Evolutionary conservation across 2,329 filamentous ascomycete genomes (phyloP).

Genomic region (Simplicillium aogashimaense): DNA sequence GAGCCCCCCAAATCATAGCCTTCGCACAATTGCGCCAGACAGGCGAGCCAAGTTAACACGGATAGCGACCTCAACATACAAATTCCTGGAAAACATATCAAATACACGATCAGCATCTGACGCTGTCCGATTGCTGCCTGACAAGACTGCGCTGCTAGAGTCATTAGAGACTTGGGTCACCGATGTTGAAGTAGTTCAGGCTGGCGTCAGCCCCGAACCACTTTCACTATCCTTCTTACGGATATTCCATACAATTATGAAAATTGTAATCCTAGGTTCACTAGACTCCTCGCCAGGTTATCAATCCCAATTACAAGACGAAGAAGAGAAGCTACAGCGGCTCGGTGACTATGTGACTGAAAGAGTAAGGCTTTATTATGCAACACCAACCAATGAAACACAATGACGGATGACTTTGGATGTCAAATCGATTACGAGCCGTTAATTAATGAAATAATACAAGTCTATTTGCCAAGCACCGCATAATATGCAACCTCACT

Average conservation of each 20-base stretch:
- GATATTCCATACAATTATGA: conserved; percentile 22
- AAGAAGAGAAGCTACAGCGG: background rate
- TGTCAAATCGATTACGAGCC: too few relatives aligned
- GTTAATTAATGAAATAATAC: too few relatives aligned
- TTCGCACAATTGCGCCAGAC: conserved; percentile 23
- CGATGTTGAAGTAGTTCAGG: conserved; percentile 15
- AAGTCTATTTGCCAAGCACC: too few relatives aligned
- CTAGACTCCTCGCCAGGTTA: conserved; percentile 18
- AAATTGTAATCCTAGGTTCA: conserved; percentile 21
- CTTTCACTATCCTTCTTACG: conserved; percentile 23
- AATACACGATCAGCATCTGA: conserved; percentile 11
- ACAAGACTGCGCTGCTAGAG: conserved; percentile 19
- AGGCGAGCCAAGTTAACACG: conserved; percentile 22
- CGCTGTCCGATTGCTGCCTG: conserved; percentile 15
- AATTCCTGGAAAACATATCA: conserved; percentile 20
- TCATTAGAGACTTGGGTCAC: conserved; percentile 21
- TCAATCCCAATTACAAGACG: background rate
- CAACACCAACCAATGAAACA: too few relatives aligned
- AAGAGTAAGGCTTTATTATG: background rate
- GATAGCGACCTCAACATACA: conserved; percentile 20
- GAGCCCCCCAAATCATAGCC: conserved; percentile 11
- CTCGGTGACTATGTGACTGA: background rate
- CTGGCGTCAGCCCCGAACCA: conserved; percentile 11
- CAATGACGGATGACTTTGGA: too few relatives aligned
- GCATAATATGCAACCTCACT: too few relatives aligned